phyloP scores from a whole-genome alignment of 441 rosid genomes.

The Syzygium syzygioides region DNA sequence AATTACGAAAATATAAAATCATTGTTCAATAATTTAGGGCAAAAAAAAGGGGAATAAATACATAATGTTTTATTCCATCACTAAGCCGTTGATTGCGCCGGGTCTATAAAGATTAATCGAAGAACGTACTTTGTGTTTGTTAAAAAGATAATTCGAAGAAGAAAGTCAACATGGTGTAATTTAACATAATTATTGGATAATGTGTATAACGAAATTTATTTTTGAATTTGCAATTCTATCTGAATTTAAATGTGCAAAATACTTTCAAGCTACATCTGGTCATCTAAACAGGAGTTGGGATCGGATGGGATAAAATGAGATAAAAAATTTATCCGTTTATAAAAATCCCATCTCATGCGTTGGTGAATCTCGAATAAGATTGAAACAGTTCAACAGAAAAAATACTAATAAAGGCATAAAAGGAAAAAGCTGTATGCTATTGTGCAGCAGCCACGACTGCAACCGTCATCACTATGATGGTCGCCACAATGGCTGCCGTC shows the following conservation, averaged over 20 bases:
- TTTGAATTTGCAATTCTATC: not conserved
- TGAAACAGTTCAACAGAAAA: not conserved
- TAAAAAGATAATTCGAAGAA: not conserved
- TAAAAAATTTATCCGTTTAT: not conserved
- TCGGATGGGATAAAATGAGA: not conserved
- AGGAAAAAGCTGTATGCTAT: no score
- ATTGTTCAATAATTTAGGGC: no score
- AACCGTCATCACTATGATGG: no score
- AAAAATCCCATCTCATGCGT: not conserved
- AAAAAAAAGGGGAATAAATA: not conserved
- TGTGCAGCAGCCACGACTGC: no score
- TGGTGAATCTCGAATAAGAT: not conserved
- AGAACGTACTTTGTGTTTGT: not conserved
- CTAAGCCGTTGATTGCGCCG: not conserved
- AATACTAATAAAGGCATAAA: not conserved
- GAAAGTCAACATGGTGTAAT: not conserved
- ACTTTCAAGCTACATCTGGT: not conserved
- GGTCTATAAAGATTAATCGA: not conserved
- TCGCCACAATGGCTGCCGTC: no score
- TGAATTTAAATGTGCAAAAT: no score
- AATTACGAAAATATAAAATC: no score
- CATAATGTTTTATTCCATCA: not conserved
- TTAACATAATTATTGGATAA: no score
- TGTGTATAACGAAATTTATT: no score
- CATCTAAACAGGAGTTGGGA: not conserved